Evolutionary conservation across 805 yeast genomes (phyloP), one percentile per base, ranked within the genome.

Genomic region (Limtongia smithiae): DNA sequence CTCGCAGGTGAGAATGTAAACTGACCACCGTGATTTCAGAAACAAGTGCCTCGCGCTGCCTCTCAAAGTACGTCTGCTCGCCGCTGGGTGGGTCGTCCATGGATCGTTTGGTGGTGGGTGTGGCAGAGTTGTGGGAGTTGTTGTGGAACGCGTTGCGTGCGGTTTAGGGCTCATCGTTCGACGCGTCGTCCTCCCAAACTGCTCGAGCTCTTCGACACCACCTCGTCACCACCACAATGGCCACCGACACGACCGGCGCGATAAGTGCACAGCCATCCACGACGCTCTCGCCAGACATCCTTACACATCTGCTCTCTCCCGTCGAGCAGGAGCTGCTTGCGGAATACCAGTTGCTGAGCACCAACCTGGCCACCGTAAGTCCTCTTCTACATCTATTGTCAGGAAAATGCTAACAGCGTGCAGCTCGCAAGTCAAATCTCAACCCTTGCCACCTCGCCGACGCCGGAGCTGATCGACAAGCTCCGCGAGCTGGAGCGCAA

Each of bases 401-500:
- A 14, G n/a, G 12, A 14, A 11, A 21, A 15, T 2, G 9, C 7
- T 32, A 28, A 9, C 12, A 14, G 8, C n/a, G 12, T 31, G n/a
- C 31, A 54, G 57, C 34, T 54, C 12, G 44, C 57, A 3, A 33
- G 31, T 6, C 53, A 48, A 28, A 32, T 54, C 11, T 43, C 48
- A 5, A 47, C 32, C 32, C 34, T 54, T 12, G 55, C 56, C 8
- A 34, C 50, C 12, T 37, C 41, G 30, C 58, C 58, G 21, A 48
- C 58, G 3, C 50, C 66, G 14, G 71, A 72, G 41, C 65, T 76
- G 18, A 57, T 75, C 21, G 79, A 76, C 31, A 77, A 78, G 53
- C 64, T 83, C 56, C 71, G 87, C 25, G 76, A 71, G 21, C 71
- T 83, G 44, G 90, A 83, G 58, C 71, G 78, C 53, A 82, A 82